Conservation (phyloP, 768 basidiomycete genomes). For the Kwoniella newhampshirensis region DNA sequence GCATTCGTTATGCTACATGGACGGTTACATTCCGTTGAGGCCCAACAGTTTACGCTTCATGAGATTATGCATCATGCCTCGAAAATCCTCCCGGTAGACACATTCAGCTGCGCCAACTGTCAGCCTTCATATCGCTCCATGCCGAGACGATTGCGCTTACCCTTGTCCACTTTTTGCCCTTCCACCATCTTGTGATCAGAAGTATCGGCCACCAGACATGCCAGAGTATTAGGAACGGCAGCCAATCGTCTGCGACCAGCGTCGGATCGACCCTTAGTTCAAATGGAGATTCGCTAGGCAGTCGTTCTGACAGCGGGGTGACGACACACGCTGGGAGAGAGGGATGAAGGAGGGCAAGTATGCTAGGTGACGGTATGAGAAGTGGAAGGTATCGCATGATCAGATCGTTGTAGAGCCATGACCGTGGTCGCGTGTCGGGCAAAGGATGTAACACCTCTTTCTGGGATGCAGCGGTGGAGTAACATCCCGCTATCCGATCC, state of each 20-base stretch:
- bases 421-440: slow-evolving; percentile 28
- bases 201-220: slow-evolving; percentile 47
- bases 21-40: not conserved
- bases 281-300: slow-evolving; percentile 29
- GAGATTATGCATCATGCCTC: slow-evolving; percentile 21
- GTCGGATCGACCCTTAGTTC: slow-evolving; percentile 47
- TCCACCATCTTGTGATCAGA: slow-evolving; percentile 39
- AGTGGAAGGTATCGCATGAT: slow-evolving; percentile 43
- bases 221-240: slow-evolving; percentile 51
- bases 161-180: slow-evolving; percentile 49
- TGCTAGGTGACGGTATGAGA: slow-evolving; percentile 26
- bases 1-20: not conserved
- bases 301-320: slow-evolving; percentile 5
- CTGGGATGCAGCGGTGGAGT: slow-evolving; percentile 9
- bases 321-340: slow-evolving; percentile 36
- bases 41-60: no score
- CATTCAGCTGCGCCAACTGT: slow-evolving; percentile 30
- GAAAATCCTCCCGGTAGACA: slow-evolving; percentile 44
- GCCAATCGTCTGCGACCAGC: slow-evolving; percentile 47
- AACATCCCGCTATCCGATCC: slow-evolving; percentile 31
- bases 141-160: slow-evolving; percentile 20
- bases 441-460: slow-evolving; percentile 23
- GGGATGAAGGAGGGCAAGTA: slow-evolving; percentile 36
- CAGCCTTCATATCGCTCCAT: not conserved
- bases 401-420: slow-evolving; percentile 49